Evolutionary conservation across 768 basidiomycete genomes (phyloP).

Genomic region (Suillus occidentalis): DNA sequence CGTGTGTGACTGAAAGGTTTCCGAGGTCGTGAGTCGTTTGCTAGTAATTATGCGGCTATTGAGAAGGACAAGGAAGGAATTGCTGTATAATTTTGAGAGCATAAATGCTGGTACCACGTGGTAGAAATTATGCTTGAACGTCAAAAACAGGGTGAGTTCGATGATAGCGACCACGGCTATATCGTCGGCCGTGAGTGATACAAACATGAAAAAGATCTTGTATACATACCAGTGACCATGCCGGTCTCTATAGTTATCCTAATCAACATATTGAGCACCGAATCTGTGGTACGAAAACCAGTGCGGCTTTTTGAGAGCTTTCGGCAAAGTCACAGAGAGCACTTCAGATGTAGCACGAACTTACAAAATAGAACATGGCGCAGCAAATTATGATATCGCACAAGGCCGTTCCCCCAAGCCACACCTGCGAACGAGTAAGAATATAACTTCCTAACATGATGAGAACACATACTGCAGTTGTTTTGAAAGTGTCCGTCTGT

Average conservation of each 20-base stretch:
- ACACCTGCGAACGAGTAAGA: background rate
- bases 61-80: background rate
- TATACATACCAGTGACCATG: background rate
- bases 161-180: background rate
- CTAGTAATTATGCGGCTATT: background rate
- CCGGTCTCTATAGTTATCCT: background rate
- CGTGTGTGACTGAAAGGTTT: background rate
- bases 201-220: background rate
- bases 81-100: background rate
- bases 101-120: background rate
- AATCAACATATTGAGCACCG: background rate
- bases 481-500: background rate
- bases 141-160: background rate
- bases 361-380: background rate
- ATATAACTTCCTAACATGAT: background rate
- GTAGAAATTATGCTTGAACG: background rate
- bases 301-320: background rate
- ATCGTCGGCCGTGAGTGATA: background rate
- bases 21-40: background rate
- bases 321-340: background rate
- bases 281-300: background rate
- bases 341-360: background rate
- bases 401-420: background rate
- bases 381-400: background rate
- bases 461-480: background rate